These are phyloP conservation scores for Cubamyces lactineus DNA, from an alignment of 768 basidiomycete genomes.

Conservation along the genomic window DNA sequence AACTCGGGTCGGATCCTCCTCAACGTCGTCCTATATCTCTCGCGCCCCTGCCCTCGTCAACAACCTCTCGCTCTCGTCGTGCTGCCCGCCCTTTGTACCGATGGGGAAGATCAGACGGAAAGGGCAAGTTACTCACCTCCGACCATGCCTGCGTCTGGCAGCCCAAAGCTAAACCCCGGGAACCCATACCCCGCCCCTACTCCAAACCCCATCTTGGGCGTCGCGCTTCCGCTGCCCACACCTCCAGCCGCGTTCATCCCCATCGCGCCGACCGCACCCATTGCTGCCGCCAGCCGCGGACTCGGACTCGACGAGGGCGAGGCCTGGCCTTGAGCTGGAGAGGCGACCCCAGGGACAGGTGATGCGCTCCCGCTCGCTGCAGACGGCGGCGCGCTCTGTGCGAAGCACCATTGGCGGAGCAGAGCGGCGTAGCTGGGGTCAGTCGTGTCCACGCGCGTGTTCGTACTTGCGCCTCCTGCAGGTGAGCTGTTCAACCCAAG, in stretches of 20 bases:
- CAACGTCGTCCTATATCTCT: not conserved
- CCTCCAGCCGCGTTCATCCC: slow-evolving; percentile 8
- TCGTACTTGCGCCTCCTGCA: slow-evolving; percentile 1
- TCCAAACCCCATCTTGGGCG: slow-evolving; percentile 25
- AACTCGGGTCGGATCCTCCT: slow-evolving; percentile 14
- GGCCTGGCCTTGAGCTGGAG: not conserved
- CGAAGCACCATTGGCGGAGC: slow-evolving; percentile 72
- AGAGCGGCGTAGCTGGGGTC: slow-evolving; percentile 59
- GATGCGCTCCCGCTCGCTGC: not conserved
- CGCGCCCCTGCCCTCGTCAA: not conserved
- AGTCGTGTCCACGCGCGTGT: slow-evolving; percentile 34
- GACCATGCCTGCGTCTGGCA: slow-evolving; percentile 32
- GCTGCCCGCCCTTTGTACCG: no score
- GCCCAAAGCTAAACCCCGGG: slow-evolving; percentile 31
- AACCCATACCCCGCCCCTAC: slow-evolving; percentile 31
- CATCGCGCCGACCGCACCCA: not conserved
- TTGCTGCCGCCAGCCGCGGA: not conserved
- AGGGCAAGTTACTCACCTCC: slow-evolving; percentile 29
- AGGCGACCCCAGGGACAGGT: no score
- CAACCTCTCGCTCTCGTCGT: not conserved
- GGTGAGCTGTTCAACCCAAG: slow-evolving; percentile 24
- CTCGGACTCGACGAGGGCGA: not conserved
- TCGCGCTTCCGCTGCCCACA: slow-evolving; percentile 18
- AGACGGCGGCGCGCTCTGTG: slow-evolving; percentile 43
- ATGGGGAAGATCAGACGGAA: no score